Percentiles rank a stretch among this genome's conserved stretches.
Evolutionary conservation across 257 asterid species (phyloP).

Genomic region (Oldenlandia corymbosa): DNA sequence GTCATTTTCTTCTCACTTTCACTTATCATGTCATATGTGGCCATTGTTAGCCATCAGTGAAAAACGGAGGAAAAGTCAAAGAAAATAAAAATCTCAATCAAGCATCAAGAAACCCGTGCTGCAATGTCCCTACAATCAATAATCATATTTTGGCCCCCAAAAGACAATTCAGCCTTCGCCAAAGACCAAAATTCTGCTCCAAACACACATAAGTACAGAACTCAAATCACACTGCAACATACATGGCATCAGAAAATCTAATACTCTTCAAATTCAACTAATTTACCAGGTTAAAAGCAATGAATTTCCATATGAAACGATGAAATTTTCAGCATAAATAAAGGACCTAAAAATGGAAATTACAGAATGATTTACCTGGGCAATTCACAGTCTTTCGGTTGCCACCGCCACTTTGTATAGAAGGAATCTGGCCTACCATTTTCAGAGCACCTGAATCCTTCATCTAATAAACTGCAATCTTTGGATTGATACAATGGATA

Average conservation of each 20-base stretch:
- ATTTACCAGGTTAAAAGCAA: background rate
- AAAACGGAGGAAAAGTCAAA: background rate
- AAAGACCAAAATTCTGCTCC: background rate
- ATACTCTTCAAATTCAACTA: background rate
- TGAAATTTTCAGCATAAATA: constrained; percentile 13
- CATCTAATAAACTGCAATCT: constrained; percentile 78
- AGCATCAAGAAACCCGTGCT: background rate
- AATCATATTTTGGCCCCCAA: background rate
- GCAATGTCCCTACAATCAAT: background rate
- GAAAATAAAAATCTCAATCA: background rate
- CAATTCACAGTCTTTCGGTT: constrained; percentile 80
- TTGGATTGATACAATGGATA: constrained; percentile 76
- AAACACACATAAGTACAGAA: background rate
- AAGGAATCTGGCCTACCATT: constrained; percentile 93
- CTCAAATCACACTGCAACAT: background rate
- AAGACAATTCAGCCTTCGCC: background rate
- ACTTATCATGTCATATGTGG: constrained; percentile 3
- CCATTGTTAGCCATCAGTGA: constrained; percentile 1
- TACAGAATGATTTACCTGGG: constrained; percentile 50
- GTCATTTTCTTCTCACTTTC: constrained; percentile 16
- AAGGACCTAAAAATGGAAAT: background rate
- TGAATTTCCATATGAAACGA: background rate
- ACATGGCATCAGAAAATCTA: background rate
- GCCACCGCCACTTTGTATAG: constrained; percentile 98
- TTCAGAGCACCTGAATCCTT: constrained; percentile 79